phyloP scores from a whole-genome alignment of 139 green algal genomes.

The Spirogloea muscicola region DNA sequence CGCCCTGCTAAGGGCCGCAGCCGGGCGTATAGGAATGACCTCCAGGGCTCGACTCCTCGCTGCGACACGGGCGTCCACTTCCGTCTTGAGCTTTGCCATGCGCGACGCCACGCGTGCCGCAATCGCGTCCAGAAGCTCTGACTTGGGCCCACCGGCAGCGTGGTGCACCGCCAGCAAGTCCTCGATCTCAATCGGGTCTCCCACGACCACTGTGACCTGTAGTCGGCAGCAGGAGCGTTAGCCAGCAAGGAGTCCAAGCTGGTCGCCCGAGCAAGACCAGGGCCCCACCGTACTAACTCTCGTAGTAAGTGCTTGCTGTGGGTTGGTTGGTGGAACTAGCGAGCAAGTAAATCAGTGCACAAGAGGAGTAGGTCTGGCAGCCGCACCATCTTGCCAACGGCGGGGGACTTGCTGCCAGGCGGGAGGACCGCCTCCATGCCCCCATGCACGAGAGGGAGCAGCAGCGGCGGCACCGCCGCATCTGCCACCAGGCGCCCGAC shows the following conservation, averaged over 20 bases:
- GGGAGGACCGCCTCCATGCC: conserved; percentile 81
- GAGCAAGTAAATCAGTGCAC: no score
- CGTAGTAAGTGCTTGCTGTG: no score
- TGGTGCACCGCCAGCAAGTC: background rate
- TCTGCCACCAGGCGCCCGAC: conserved; percentile 63
- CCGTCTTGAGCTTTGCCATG: background rate
- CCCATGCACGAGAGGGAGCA: conserved; percentile 81
- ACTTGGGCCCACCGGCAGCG: background rate
- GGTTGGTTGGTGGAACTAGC: no score
- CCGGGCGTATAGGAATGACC: no score
- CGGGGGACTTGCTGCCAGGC: conserved; percentile 60
- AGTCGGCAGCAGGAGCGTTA: no score
- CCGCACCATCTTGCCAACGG: conserved; percentile 50
- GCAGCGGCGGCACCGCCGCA: conserved; percentile 54
- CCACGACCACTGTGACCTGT: conserved; percentile 27
- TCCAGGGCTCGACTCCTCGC: no score
- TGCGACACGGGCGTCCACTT: conserved; percentile 3
- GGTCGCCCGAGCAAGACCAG: no score
- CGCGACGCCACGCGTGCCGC: background rate
- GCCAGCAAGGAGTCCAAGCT: no score
- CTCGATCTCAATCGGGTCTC: conserved; percentile 11
- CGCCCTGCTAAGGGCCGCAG: no score
- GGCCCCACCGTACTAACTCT: no score
- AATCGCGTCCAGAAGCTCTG: conserved; percentile 2
- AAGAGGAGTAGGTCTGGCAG: no score